phyloP scores from a whole-genome alignment of 805 yeast genomes.

The Pichia rugopelliculosa region DNA sequence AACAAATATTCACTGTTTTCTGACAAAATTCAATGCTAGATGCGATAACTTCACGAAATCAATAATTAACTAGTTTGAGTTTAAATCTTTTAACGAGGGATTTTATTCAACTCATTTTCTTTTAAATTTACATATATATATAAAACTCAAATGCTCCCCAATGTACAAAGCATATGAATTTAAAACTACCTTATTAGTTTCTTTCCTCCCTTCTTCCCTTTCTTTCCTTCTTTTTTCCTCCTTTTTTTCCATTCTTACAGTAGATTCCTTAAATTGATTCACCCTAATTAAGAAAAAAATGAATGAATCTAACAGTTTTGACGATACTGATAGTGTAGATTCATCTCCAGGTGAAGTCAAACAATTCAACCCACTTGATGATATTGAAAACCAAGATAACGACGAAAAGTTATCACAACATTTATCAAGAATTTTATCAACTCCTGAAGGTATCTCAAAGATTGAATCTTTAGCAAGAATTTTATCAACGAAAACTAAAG shows the following conservation, averaged over 20 bases:
- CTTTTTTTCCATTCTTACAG: background rate
- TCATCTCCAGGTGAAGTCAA: conserved; percentile 21
- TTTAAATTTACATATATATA: too few relatives aligned
- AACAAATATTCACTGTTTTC: too few relatives aligned
- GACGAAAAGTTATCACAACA: conserved; percentile 22
- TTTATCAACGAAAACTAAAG: conserved; percentile 41
- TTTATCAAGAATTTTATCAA: conserved; percentile 21
- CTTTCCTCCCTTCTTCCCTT: background rate
- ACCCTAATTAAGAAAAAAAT: background rate
- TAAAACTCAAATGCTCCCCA: too few relatives aligned
- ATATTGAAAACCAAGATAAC: conserved; percentile 20
- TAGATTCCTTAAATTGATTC: background rate
- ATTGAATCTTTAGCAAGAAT: conserved; percentile 44
- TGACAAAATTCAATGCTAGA: too few relatives aligned
- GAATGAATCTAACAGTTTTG: conserved; percentile 11
- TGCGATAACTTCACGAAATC: too few relatives aligned
- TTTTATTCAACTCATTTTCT: too few relatives aligned
- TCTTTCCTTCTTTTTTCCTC: background rate
- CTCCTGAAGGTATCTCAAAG: conserved; percentile 26
- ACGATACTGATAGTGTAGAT: conserved; percentile 19
- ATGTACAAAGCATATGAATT: too few relatives aligned
- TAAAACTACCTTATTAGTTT: too few relatives aligned
- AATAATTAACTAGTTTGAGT: too few relatives aligned
- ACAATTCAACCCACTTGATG: conserved; percentile 21
- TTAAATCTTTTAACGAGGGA: too few relatives aligned